These are phyloP conservation scores for Fusarium lyarnte DNA, from an alignment of 2,329 filamentous ascomycete genomes.

Conservation along the genomic window DNA sequence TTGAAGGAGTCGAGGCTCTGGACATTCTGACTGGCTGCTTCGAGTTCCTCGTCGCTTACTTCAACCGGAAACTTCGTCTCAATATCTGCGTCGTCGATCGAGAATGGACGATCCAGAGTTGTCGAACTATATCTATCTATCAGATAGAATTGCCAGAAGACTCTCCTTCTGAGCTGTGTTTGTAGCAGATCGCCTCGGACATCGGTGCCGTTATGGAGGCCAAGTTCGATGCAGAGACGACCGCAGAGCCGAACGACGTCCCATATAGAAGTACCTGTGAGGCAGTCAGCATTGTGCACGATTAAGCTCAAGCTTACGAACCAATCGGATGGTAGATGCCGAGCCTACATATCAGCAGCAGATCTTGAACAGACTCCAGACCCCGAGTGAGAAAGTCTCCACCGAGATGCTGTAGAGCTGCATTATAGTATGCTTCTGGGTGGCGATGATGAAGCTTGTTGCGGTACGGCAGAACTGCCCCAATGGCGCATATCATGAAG, in stretches of 20 bases:
- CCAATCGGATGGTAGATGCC: slow-evolving; percentile 38
- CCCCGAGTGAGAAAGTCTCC: slow-evolving; percentile 8
- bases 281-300: neutral
- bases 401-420: slow-evolving; percentile 3
- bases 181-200: slow-evolving; percentile 1
- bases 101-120: slow-evolving; percentile 18
- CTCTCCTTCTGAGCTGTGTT: slow-evolving; percentile 17
- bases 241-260: slow-evolving; percentile 26
- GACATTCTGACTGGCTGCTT: neutral
- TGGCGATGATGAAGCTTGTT: slow-evolving; percentile 13
- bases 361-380: slow-evolving; percentile 28
- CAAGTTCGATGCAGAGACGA: slow-evolving; percentile 32
- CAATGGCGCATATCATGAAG: slow-evolving; percentile 32
- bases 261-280: slow-evolving; percentile 30
- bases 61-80: slow-evolving; percentile 20
- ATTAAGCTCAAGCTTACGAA: neutral
- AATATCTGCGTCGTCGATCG: slow-evolving; percentile 31
- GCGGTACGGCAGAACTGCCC: slow-evolving; percentile 8
- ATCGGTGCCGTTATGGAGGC: slow-evolving; percentile 1
- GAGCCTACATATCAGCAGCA: slow-evolving; percentile 29
- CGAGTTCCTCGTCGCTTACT: slow-evolving; percentile 25
- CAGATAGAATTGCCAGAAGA: slow-evolving; percentile 40
- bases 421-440: slow-evolving; percentile 30
- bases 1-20: neutral
- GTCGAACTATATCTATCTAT: slow-evolving; percentile 35